These are phyloP conservation scores for Suillus sp. DNA, from an alignment of 768 basidiomycete genomes.

Conservation along the genomic window DNA sequence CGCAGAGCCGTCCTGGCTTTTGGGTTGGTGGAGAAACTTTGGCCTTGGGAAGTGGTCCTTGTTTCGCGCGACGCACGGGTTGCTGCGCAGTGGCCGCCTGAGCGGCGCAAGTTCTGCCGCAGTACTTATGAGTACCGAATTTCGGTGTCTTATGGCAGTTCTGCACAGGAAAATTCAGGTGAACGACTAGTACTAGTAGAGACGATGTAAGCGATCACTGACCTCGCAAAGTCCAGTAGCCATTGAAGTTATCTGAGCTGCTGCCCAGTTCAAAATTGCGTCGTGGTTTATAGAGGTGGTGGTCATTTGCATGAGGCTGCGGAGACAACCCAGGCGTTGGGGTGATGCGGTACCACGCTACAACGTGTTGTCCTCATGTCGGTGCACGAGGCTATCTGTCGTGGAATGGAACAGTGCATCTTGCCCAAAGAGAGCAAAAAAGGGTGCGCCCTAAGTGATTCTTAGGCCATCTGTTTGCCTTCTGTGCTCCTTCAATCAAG, in stretches of 20 bases:
- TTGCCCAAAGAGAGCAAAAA: not conserved
- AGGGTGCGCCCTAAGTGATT: not conserved
- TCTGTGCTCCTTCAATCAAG: not conserved
- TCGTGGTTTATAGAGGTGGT: constrained; percentile 10
- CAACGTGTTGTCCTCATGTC: constrained; percentile 8
- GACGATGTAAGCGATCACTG: constrained; percentile 14
- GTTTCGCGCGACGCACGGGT: constrained; percentile 15
- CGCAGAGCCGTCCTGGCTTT: constrained; percentile 28
- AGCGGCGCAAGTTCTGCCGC: constrained; percentile 57
- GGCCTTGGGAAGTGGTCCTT: constrained; percentile 19
- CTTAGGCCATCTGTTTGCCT: not conserved
- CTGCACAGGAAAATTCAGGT: constrained; percentile 32
- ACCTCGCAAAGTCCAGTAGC: constrained; percentile 33
- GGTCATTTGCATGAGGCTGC: constrained; percentile 7
- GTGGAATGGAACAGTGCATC: not conserved
- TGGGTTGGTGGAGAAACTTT: constrained; percentile 16
- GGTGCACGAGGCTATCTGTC: constrained; percentile 1
- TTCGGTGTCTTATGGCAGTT: constrained; percentile 59
- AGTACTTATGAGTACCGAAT: constrained; percentile 54
- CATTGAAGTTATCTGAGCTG: constrained; percentile 24
- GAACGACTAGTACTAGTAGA: not conserved
- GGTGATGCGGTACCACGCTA: not conserved
- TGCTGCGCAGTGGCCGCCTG: constrained; percentile 33
- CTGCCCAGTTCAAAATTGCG: constrained; percentile 4
- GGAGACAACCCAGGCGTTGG: not conserved